Conservation (phyloP, 371 early-diverging fungal genomes). For the Cokeromyces recurvatus region DNA sequence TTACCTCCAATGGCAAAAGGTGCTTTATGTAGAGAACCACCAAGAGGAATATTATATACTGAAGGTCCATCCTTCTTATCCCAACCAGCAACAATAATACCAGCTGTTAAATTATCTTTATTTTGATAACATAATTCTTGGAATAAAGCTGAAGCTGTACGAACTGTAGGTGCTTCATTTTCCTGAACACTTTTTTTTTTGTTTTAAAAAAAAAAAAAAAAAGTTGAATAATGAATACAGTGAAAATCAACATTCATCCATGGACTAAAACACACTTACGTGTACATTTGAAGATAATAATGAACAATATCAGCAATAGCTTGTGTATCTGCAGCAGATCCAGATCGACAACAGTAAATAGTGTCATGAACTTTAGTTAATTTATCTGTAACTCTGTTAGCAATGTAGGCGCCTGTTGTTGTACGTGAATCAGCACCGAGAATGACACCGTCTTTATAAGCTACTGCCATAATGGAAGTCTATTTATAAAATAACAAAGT, state of each 20-base stretch:
- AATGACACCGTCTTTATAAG: constrained; percentile 94
- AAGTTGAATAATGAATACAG: no score
- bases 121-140: constrained; percentile 95
- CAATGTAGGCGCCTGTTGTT: constrained; percentile 95
- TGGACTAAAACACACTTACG: no score
- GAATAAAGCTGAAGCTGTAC: constrained; percentile 90
- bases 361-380: constrained; percentile 95
- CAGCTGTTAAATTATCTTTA: constrained; percentile 89
- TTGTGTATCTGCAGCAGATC: constrained; percentile 99
- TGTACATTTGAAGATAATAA: constrained; percentile 88
- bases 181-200: constrained; percentile 65
- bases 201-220: no score
- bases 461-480: constrained; percentile 99
- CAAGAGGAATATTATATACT: constrained; percentile 94
- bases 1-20: constrained; percentile 89
- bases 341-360: constrained; percentile 98
- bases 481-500: constrained; percentile 22
- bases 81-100: constrained; percentile 99
- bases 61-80: constrained; percentile 89
- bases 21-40: constrained; percentile 92
- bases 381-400: constrained; percentile 98
- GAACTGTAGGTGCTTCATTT: constrained; percentile 82
- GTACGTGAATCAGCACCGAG: constrained; percentile 99
- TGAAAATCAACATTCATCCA: no score
- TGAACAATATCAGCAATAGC: constrained; percentile 95